These are phyloP conservation scores for Leccinum fuscescens DNA, from an alignment of 1,284 basidiomycete genomes.

Conservation along the genomic window DNA sequence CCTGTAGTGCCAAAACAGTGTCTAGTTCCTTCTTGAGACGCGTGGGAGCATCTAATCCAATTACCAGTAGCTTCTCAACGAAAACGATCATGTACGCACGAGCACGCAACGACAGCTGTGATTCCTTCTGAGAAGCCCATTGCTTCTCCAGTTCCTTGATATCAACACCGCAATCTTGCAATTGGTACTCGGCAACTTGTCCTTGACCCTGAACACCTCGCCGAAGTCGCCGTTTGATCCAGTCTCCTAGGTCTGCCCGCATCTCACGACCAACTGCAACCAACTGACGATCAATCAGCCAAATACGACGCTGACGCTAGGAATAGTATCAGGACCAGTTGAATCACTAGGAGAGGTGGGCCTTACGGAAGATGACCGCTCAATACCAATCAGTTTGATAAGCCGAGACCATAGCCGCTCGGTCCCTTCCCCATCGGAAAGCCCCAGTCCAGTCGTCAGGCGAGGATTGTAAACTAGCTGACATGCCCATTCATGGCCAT, in stretches of 20 bases:
- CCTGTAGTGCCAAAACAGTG: slow-evolving; percentile 34
- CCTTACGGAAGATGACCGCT: slow-evolving; percentile 1
- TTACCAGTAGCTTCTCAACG: not conserved
- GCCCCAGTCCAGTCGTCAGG: not conserved
- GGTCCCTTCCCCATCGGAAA: slow-evolving; percentile 1
- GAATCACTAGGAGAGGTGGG: not conserved
- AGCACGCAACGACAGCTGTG: slow-evolving; percentile 2
- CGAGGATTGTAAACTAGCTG: not conserved
- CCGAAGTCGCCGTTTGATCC: slow-evolving; percentile 24
- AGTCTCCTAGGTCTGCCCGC: slow-evolving; percentile 27
- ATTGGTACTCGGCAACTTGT: not conserved
- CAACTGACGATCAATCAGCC: slow-evolving; percentile 16
- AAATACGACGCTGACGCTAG: not conserved
- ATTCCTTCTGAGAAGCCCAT: slow-evolving; percentile 25
- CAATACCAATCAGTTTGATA: slow-evolving; percentile 7
- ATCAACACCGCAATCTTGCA: not conserved
- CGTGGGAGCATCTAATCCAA: slow-evolving; percentile 33
- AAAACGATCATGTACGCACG: not conserved
- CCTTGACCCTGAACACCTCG: slow-evolving; percentile 18
- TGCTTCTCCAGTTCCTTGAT: slow-evolving; percentile 12
- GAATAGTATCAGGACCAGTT: not conserved
- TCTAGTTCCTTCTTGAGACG: slow-evolving; percentile 37
- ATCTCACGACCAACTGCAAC: slow-evolving; percentile 20
- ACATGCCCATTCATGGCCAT: not conserved
- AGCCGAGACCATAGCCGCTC: slow-evolving; percentile 2